Base-by-base conservation (phyloP, 2,329 filamentous ascomycete genomes). In the Fragosphaeria purpurea region DNA sequence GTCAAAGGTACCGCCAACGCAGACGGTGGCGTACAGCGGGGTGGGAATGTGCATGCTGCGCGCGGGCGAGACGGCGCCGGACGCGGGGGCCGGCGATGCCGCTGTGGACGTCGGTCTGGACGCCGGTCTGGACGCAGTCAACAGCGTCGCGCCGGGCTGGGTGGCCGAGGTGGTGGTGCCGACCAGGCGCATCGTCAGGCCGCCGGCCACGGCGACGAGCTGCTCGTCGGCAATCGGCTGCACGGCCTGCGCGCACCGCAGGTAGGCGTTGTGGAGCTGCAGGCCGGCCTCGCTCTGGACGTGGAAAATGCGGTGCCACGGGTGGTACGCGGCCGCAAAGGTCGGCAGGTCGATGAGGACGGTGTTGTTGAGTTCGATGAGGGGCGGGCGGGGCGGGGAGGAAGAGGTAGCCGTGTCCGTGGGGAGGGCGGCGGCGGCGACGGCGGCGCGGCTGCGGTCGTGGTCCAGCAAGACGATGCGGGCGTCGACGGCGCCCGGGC, bases 1-100 rank as follows among this genome's bases (percentile, higher is more conserved):
- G 65, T 98, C 93, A 67, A 97, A 98, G 0, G 93, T 98, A 8
- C 93, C 93, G 34, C 91, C 93, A 10, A 97, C 79, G 48, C 85
- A 87, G 46, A 94, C 85, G 11, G 79, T 76, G 53, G 73, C 68
- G 63, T 86, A 78, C 4, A 51, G 43, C 6, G 38, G 9, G 2
- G 51, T 50, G n/a, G 41, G 65, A 60, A 31, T 56, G 37, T 41
- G 31, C 55, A 50, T 45, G 38, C 31, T 41, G 31, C 11, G 43
- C 11, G 48, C 35, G 4, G 48, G 48, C 12, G 48, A 35, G 13
- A 38, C 7, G 4, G 44, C 13, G n/a, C 38, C 34, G 1, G 39
- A 42, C 8, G 39, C n/a, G 11, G 35, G 11, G 1, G 35, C 35
- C 2, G 7, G 2, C 11, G 7, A 11, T 7, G 7, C 35, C 7